phyloP scores from a whole-genome alignment of 331 rosid species.

The Pyracantha coccinea region DNA sequence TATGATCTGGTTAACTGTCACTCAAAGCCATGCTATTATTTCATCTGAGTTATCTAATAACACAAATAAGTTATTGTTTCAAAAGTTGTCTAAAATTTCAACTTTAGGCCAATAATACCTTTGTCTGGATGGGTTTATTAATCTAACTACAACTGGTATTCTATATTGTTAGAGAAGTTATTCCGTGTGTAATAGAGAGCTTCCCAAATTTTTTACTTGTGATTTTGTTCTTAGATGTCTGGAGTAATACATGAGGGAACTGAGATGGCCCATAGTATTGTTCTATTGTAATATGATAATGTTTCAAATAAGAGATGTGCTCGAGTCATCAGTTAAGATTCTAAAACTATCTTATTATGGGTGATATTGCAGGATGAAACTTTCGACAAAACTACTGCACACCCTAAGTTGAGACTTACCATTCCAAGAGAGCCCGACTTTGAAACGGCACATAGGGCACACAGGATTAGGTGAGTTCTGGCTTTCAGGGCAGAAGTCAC shows the following conservation, averaged over 20 bases:
- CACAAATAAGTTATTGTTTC: neutral
- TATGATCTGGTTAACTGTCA: neutral
- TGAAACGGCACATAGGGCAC: conserved; percentile 79
- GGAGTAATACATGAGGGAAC: neutral
- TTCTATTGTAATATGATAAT: neutral
- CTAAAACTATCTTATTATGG: neutral
- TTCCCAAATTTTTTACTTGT: neutral
- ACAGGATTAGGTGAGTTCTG: conserved; percentile 59
- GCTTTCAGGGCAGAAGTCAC: conserved; percentile 43
- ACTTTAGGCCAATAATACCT: neutral
- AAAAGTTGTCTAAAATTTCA: neutral
- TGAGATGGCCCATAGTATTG: neutral
- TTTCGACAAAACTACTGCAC: conserved; percentile 38
- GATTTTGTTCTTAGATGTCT: neutral
- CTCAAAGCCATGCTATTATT: neutral
- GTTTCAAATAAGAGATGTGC: neutral
- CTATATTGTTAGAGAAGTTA: neutral
- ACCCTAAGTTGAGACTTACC: conserved; percentile 59
- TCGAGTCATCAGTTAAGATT: neutral
- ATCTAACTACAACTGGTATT: neutral
- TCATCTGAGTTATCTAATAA: neutral
- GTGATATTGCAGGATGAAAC: conserved; percentile 50
- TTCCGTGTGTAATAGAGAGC: neutral
- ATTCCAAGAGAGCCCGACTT: conserved; percentile 87
- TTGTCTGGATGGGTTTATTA: neutral